Base-by-base conservation (phyloP, 495 filamentous ascomycete species). In the Mytilinidion resinicola region DNA sequence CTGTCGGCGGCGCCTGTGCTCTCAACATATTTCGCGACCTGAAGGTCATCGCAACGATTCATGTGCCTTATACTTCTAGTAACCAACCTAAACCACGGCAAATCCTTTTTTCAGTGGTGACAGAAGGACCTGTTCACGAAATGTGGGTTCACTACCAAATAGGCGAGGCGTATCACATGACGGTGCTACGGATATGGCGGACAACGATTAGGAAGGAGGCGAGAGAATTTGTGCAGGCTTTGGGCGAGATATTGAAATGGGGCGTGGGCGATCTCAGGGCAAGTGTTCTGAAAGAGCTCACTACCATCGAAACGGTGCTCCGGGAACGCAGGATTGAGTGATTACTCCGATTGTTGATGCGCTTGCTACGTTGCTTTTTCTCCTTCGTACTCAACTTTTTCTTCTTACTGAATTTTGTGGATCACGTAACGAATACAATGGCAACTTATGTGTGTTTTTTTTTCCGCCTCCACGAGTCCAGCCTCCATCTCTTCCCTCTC, bases 11-110 rank as follows among this genome's bases (percentile, higher is more conserved):
- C 12, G 38, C 53, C 35, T 56, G 15, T 8, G 38, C 53, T 42
- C 38, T 56, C 19, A 56, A 56, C n/a, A 56, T 48, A 39, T 42
- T 56, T 34, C 15, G 25, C 33, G 38, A 56, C 21, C 38, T 56
- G 20, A 46, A 46, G 42, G 12, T 46, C 20, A 46, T 17, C 20
- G 20, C 20, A 46, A 46, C 20, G 20, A 17, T 17, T 46, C 20
- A 46, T 46, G 20, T 46, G 20, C 42, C 15, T 46, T 46, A 46
- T 46, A 46, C 15, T 46, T 46, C 15, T 46, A 46, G 14, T n/a
- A 17, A 46, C 15, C 20, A 8, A 6, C 42, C 15, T 46, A 46
- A 46, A 46, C 42, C 20, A 46, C 14, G 15, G 9, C 20, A 46
- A 17, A 46, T 46, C 20, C 14, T 46, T n/a, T 46, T 46, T 46